Conservation (phyloP, 352 stramenopile genomes). For the Pythium insidiosum region DNA sequence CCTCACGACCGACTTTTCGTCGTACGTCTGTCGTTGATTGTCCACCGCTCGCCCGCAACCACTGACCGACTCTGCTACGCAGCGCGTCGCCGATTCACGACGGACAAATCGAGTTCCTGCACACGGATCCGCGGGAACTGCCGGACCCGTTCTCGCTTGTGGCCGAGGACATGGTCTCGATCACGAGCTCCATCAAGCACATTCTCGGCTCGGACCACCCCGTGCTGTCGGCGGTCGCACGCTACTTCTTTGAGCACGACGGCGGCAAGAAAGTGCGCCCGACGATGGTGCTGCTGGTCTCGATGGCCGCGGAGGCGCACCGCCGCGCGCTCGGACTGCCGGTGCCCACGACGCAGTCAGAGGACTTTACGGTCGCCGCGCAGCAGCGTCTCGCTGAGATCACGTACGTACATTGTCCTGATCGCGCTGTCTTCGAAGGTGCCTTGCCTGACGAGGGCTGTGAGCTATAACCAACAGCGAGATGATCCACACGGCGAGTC, state of each 20-base stretch:
- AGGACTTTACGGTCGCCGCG: conserved; percentile 61
- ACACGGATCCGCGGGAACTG: conserved; percentile 37
- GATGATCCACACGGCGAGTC: conserved; percentile 98
- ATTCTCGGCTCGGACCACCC: conserved; percentile 96
- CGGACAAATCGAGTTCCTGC: conserved; percentile 37
- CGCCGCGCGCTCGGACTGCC: conserved; percentile 29
- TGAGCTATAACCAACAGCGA: no score
- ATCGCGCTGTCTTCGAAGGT: not conserved
- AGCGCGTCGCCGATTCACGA: conserved; percentile 13
- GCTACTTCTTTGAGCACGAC: conserved; percentile 93
- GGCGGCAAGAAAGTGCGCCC: conserved; percentile 98
- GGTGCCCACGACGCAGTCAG: conserved; percentile 44
- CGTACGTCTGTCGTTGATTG: conserved; percentile 12
- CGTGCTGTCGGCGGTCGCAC: conserved; percentile 94
- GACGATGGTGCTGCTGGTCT: conserved; percentile 96
- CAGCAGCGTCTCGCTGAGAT: conserved; percentile 82
- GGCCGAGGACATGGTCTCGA: conserved; percentile 82
- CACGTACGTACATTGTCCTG: conserved; percentile 36
- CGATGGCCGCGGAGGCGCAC: conserved; percentile 85
- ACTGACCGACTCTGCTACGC: not conserved
- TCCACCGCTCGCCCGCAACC: no score
- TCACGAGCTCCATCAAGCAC: conserved; percentile 93
- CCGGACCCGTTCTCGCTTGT: conserved; percentile 93
- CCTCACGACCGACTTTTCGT: conserved; percentile 32
- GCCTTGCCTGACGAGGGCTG: no score